Evolutionary conservation across 192 early-diverging fungal species (phyloP).

Genomic region (Rhizophagus clarus): DNA sequence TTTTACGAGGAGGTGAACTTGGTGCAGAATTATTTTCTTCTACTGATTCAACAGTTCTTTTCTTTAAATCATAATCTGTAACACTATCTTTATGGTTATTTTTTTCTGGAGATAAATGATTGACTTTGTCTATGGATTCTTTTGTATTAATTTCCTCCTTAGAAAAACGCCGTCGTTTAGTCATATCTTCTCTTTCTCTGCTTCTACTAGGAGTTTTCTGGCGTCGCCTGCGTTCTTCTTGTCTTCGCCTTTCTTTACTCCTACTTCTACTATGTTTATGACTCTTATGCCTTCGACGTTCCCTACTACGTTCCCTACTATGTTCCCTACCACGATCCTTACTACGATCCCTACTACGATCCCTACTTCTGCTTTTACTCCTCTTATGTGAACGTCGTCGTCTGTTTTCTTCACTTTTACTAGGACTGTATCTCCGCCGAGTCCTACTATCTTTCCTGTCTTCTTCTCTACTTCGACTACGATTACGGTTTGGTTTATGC

Average conservation of each 20-base stretch:
- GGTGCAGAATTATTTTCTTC: neutral
- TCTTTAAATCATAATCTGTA: neutral
- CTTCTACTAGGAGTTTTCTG: conserved; percentile 24
- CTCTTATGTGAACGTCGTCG: conserved; percentile 31
- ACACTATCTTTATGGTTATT: neutral
- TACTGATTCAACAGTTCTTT: conserved; percentile 2
- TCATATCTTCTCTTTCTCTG: conserved; percentile 1
- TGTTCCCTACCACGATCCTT: conserved; percentile 10
- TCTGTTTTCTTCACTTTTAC: conserved; percentile 37
- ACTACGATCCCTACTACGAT: conserved; percentile 21
- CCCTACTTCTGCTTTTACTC: conserved; percentile 2
- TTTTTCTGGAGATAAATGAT: neutral
- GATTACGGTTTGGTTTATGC: neutral
- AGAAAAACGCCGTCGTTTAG: conserved; percentile 14
- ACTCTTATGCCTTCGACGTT: conserved; percentile 23
- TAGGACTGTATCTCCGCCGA: conserved; percentile 34
- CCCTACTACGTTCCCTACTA: neutral
- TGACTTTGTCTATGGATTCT: neutral
- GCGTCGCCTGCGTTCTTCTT: conserved; percentile 11
- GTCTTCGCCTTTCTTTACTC: conserved; percentile 21
- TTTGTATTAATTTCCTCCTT: conserved; percentile 10
- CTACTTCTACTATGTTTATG: conserved; percentile 15
- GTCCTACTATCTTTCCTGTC: conserved; percentile 26
- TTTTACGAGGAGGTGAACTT: conserved; percentile 17
- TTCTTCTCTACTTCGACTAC: conserved; percentile 39